These are phyloP conservation scores for Citeromyces nyonsensis DNA, from an alignment of 805 yeast genomes.

Conservation along the genomic window DNA sequence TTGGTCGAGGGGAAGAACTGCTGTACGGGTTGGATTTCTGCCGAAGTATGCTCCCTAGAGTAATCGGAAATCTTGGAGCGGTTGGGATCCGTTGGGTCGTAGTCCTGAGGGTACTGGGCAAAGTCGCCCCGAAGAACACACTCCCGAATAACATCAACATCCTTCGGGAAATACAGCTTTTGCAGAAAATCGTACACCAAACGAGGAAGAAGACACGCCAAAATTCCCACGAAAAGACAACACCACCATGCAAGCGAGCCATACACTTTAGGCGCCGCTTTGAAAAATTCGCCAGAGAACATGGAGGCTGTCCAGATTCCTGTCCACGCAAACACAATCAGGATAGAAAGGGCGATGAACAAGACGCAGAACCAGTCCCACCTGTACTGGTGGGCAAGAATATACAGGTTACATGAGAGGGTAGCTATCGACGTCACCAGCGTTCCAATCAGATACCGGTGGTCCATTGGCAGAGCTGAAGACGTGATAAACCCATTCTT, in stretches of 20 bases:
- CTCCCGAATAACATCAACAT: constrained; percentile 62
- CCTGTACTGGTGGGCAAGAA: constrained; percentile 51
- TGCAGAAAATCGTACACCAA: constrained; percentile 40
- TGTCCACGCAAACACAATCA: constrained; percentile 60
- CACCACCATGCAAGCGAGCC: constrained; percentile 57
- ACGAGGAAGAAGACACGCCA: constrained; percentile 53
- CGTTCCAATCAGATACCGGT: constrained; percentile 60
- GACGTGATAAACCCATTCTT: constrained; percentile 23
- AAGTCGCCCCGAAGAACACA: constrained; percentile 53
- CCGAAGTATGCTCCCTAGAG: constrained; percentile 12
- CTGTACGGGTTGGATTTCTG: constrained; percentile 14
- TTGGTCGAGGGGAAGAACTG: constrained; percentile 14
- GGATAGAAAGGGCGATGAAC: constrained; percentile 38
- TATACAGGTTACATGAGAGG: constrained; percentile 49
- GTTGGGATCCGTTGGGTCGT: constrained; percentile 73
- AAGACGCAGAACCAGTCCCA: constrained; percentile 69
- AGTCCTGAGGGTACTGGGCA: constrained; percentile 45
- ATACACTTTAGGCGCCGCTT: constrained; percentile 48
- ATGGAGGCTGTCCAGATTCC: constrained; percentile 58
- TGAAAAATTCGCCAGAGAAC: constrained; percentile 44
- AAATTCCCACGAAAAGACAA: constrained; percentile 44
- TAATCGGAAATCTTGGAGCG: constrained; percentile 36
- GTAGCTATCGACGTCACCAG: constrained; percentile 53
- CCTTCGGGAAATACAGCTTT: constrained; percentile 42
- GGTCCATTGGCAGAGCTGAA: constrained; percentile 49